Base-by-base conservation (phyloP, 1,284 basidiomycete species). In the Blastosporella zonata region DNA sequence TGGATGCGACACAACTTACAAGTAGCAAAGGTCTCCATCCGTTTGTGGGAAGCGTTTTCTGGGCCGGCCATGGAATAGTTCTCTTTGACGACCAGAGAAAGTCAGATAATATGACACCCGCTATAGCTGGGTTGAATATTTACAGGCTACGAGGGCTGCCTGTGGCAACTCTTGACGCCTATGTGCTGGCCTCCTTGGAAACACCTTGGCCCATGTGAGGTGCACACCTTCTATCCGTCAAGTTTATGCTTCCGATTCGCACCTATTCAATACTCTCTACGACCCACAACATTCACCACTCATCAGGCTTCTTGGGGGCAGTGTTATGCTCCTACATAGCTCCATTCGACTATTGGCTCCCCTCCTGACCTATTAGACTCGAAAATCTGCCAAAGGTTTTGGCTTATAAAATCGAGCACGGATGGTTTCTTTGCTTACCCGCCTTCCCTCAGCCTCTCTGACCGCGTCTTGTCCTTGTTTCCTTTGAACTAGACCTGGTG, bases 401-500 rank as follows among this genome's bases (percentile, higher is more conserved):
- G 20, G 22, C 39, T 28, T 46, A 49, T 53, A 49, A 49, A 53
- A 42, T 37, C 17, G 21, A 28, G 15, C 10, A 21, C n/a, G 27
- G 15, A 17, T 22, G 17, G 6, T 13, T 31, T 12, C n/a, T 23
- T 25, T 33, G 10, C n/a, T 37, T 37, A 44, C 38, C 36, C 49
- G 49, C 49, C 46, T 50, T 50, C 49, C 42, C 21, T 39, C 45
- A 45, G 50, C 41, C 42, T 45, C 44, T 44, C 46, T 21, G n/a
- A 23, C 37, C 34, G 33, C 36, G 35, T 47, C 38, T 39, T 34
- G 43, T 54, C 34, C 44, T 55, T 44, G 12, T 20, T 47, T 44
- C 21, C 28, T 48, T 37, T 27, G 27, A 45, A 22, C 37, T 17
- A 46, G 54, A 48, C 54, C 50, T 48, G 48, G 50, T 53, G 47